Conservation (phyloP, 2,329 filamentous ascomycete species). For the Coniochaeta hoffmannii region DNA sequence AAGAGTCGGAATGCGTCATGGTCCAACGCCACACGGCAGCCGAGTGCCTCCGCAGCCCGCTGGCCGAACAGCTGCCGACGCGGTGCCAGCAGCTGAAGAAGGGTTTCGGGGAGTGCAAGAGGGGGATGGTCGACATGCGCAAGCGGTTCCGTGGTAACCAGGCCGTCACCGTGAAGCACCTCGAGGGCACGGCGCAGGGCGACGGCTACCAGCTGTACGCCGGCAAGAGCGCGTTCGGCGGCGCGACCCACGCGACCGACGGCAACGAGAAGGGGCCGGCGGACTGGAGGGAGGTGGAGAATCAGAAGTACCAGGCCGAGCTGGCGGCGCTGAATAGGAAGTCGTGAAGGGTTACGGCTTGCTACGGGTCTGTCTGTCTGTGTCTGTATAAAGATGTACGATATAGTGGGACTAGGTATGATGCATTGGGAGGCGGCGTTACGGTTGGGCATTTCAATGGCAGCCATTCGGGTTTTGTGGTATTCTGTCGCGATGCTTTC, state of each 20-base stretch:
- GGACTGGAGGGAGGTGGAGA: constrained; percentile 60
- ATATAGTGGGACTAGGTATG: neutral
- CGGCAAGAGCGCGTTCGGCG: constrained; percentile 62
- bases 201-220: constrained; percentile 69
- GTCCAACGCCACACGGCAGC: constrained; percentile 76
- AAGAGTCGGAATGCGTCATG: constrained; percentile 95
- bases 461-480: neutral
- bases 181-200: constrained; percentile 53
- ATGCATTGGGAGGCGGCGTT: neutral
- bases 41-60: constrained; percentile 81
- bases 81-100: constrained; percentile 91
- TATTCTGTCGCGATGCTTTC: too few relatives aligned
- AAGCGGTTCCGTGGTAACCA: constrained; percentile 95
- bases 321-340: constrained; percentile 15
- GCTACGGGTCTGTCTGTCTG: neutral
- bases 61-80: constrained; percentile 72
- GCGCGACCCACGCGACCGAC: constrained; percentile 56
- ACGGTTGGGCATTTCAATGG: neutral
- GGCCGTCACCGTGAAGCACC: constrained; percentile 60
- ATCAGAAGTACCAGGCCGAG: constrained; percentile 47
- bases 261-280: constrained; percentile 56
- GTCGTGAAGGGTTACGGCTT: neutral
- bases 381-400: neutral
- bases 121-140: constrained; percentile 96
- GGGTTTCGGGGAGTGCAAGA: constrained; percentile 90